Evolutionary conservation across 2,329 filamentous ascomycete genomes (phyloP).

Genomic region (Fusarium protoensiforme): DNA sequence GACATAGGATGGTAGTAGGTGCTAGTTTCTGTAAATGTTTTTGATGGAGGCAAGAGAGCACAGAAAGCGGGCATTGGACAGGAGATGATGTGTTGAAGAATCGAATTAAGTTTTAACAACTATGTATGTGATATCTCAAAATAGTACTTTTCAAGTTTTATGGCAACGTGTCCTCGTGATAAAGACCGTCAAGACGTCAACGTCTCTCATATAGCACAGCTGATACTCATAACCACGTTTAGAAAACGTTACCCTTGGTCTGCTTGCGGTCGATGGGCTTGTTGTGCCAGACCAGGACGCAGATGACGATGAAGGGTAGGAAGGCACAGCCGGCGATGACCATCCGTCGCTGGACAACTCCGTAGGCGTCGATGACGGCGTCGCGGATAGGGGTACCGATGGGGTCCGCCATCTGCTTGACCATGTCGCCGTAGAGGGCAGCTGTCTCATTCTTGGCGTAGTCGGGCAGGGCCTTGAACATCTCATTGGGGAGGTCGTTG

Average conservation of each 20-base stretch:
- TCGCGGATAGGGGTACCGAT: constrained; percentile 56
- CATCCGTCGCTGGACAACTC: constrained; percentile 61
- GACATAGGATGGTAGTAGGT: not conserved
- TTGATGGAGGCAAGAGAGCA: not conserved
- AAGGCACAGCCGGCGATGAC: constrained; percentile 51
- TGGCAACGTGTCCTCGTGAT: not conserved
- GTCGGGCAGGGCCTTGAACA: constrained; percentile 62
- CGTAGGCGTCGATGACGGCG: constrained; percentile 70
- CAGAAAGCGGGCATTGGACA: not conserved
- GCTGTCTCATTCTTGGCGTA: constrained; percentile 50
- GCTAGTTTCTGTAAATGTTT: not conserved
- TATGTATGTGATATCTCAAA: not conserved
- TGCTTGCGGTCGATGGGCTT: constrained; percentile 61
- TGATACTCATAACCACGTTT: constrained; percentile 19
- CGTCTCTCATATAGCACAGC: not conserved
- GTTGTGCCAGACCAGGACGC: constrained; percentile 60
- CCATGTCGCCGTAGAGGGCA: constrained; percentile 65
- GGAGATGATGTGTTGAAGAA: not conserved
- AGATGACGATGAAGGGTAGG: constrained; percentile 48
- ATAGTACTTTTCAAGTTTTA: not conserved
- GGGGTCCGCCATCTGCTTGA: constrained; percentile 62
- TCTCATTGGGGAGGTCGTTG: constrained; percentile 51
- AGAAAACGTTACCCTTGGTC: constrained; percentile 64
- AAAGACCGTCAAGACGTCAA: not conserved
- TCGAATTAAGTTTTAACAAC: not conserved